A percentile compares a stretch with the other conserved stretches of the same genome.
Conservation (phyloP, 106 monocot species). For the Narthecium ossifragum region DNA sequence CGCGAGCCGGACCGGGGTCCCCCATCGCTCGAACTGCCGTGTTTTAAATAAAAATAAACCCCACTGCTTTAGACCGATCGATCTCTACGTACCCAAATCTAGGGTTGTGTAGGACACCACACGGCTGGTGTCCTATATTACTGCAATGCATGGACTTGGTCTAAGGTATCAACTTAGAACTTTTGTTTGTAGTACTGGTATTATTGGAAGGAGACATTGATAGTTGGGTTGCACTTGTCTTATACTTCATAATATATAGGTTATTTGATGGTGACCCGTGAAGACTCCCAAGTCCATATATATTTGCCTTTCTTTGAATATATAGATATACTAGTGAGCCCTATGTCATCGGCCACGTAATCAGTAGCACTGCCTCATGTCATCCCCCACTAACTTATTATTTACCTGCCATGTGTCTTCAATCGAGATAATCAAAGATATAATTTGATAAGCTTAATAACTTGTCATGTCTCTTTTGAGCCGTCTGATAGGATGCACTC, state of each 20-base stretch:
- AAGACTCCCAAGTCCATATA: too few relatives aligned
- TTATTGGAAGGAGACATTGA: background rate
- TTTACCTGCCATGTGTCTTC: too few relatives aligned
- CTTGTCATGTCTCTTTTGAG: too few relatives aligned
- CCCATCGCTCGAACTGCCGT: slow-evolving; percentile 22
- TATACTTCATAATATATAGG: too few relatives aligned
- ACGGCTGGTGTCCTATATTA: background rate
- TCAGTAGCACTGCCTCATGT: background rate
- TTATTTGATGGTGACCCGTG: too few relatives aligned
- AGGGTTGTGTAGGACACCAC: background rate
- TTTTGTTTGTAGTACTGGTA: background rate
- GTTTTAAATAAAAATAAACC: slow-evolving; percentile 5
- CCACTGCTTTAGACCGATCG: background rate
- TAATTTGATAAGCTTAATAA: too few relatives aligned
- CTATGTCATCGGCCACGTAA: too few relatives aligned
- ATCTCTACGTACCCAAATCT: too few relatives aligned
- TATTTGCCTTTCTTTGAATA: too few relatives aligned
- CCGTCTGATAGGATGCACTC: too few relatives aligned
- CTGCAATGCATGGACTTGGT: too few relatives aligned
- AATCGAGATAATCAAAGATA: background rate
- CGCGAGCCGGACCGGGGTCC: slow-evolving; percentile 31
- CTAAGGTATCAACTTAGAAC: background rate
- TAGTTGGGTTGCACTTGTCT: background rate
- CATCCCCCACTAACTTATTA: background rate
- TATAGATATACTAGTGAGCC: too few relatives aligned